A percentile compares a stretch with the other conserved stretches of the same genome.
Evolutionary conservation across 164 flowering plant species (phyloP).

Genomic region (Dillenia turbinata): DNA sequence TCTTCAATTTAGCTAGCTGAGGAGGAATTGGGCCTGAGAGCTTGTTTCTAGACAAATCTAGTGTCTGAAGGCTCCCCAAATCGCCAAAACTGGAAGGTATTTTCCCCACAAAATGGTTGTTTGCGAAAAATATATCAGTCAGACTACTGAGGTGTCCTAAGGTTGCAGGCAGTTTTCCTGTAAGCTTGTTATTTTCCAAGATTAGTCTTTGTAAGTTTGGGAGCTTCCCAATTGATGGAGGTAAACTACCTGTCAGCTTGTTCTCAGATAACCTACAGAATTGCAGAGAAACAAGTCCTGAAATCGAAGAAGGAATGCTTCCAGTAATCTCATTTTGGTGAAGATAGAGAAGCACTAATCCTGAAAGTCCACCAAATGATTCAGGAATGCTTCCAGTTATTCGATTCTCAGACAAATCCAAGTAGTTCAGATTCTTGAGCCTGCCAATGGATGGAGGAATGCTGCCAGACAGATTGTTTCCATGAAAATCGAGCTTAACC

Average conservation of each 20-base stretch:
- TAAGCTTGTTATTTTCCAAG: slow-evolving; percentile 50
- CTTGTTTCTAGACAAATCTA: slow-evolving; percentile 52
- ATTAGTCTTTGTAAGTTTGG: slow-evolving; percentile 34
- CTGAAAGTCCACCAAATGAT: slow-evolving; percentile 40
- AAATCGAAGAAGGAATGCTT: slow-evolving; percentile 42
- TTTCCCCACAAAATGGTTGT: slow-evolving; percentile 45
- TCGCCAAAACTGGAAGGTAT: slow-evolving; percentile 58
- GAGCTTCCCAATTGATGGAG: slow-evolving; percentile 47
- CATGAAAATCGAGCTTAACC: slow-evolving; percentile 32
- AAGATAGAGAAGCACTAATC: slow-evolving; percentile 30
- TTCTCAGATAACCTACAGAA: slow-evolving; percentile 47
- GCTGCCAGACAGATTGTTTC: slow-evolving; percentile 37
- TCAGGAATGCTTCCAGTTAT: slow-evolving; percentile 47
- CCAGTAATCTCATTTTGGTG: slow-evolving; percentile 47
- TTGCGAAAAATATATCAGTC: slow-evolving; percentile 40
- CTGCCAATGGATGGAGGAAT: slow-evolving; percentile 48
- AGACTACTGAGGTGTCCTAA: slow-evolving; percentile 44
- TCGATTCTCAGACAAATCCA: slow-evolving; percentile 49
- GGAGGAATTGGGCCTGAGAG: slow-evolving; percentile 50
- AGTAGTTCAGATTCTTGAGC: slow-evolving; percentile 27
- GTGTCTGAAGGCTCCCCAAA: slow-evolving; percentile 33
- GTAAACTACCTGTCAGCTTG: slow-evolving; percentile 42
- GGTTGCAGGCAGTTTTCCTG: slow-evolving; percentile 44
- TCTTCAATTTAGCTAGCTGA: slow-evolving; percentile 27
- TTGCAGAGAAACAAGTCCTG: slow-evolving; percentile 27